Conservation (phyloP, 2,329 filamentous ascomycete species). For the Neocatenulostroma microsporum region DNA sequence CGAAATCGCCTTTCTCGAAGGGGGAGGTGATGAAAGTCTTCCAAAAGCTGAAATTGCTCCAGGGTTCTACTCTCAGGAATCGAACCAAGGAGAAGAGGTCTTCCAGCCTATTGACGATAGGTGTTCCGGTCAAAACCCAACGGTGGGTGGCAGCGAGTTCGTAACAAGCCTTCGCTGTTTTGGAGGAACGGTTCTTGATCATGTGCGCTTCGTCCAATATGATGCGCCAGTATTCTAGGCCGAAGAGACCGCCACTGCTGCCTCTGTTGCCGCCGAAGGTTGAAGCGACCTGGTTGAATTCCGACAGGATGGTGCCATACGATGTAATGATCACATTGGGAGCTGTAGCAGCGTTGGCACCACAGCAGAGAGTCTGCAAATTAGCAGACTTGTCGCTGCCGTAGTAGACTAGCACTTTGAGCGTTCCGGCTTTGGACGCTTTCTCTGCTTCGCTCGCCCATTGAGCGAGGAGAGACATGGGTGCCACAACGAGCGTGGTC, state of each 20-base stretch:
- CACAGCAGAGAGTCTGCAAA: slow-evolving; percentile 69
- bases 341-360: slow-evolving; percentile 63
- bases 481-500: slow-evolving; percentile 91
- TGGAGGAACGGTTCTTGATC: slow-evolving; percentile 80
- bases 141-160: slow-evolving; percentile 77
- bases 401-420: slow-evolving; percentile 87
- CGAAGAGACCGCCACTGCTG: slow-evolving; percentile 65
- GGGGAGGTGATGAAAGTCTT: slow-evolving; percentile 97
- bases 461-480: slow-evolving; percentile 91
- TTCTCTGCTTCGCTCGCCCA: slow-evolving; percentile 95
- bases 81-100: slow-evolving; percentile 70
- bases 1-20: slow-evolving; percentile 91
- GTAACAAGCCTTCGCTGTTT: slow-evolving; percentile 92
- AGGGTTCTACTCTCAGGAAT: slow-evolving; percentile 90
- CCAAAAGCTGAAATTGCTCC: slow-evolving; percentile 99
- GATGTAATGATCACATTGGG: slow-evolving; percentile 92
- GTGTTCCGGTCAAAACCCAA: slow-evolving; percentile 91
- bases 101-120: slow-evolving; percentile 91
- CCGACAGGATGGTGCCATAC: slow-evolving; percentile 84
- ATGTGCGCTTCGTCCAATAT: slow-evolving; percentile 93
- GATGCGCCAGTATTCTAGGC: slow-evolving; percentile 85
- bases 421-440: slow-evolving; percentile 72
- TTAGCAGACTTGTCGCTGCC: slow-evolving; percentile 76
- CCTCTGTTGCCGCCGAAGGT: slow-evolving; percentile 58
- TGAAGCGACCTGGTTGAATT: slow-evolving; percentile 70